Percentiles rank a stretch among this genome's conserved stretches.
phyloP scores from a whole-genome alignment of 371 early-diverging fungal genomes.

The Rhizopus delemar region DNA sequence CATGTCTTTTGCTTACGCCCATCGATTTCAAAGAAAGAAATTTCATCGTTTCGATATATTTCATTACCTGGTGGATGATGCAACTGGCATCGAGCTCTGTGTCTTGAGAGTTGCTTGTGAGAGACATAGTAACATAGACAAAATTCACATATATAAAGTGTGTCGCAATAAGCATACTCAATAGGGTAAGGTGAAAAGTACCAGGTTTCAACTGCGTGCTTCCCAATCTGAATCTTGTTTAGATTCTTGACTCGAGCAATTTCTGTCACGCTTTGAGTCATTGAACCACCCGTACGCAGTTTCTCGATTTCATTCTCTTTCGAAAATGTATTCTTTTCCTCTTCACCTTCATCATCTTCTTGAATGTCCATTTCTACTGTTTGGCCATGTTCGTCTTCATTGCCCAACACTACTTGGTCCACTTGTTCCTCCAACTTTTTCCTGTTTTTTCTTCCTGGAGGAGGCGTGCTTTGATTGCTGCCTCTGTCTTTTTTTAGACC shows the following conservation, averaged over 20 bases:
- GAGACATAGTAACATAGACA: slow-evolving; percentile 84
- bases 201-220: slow-evolving; percentile 95
- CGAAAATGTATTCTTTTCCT: slow-evolving; percentile 53
- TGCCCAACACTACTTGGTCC: slow-evolving; percentile 18
- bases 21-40: slow-evolving; percentile 91
- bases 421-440: slow-evolving; percentile 18
- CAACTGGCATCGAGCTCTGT: slow-evolving; percentile 79
- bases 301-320: slow-evolving; percentile 94
- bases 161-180: slow-evolving; percentile 72
- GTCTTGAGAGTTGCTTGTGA: slow-evolving; percentile 66
- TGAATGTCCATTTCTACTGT: slow-evolving; percentile 24
- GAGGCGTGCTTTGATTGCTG: slow-evolving; percentile 26
- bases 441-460: slow-evolving; percentile 7
- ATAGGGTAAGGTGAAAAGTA: slow-evolving; percentile 96
- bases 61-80: slow-evolving; percentile 94
- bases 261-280: slow-evolving; percentile 93
- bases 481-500: slow-evolving; percentile 55
- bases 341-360: slow-evolving; percentile 55
- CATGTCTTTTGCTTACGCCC: slow-evolving; percentile 87
- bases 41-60: slow-evolving; percentile 83
- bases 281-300: slow-evolving; percentile 86
- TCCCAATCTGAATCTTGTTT: slow-evolving; percentile 91
- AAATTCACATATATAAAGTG: slow-evolving; percentile 92
- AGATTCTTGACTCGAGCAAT: slow-evolving; percentile 93
- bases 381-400: slow-evolving; percentile 20